Conservation (phyloP, 2,329 filamentous ascomycete species). For the Arachnomyces sp. region DNA sequence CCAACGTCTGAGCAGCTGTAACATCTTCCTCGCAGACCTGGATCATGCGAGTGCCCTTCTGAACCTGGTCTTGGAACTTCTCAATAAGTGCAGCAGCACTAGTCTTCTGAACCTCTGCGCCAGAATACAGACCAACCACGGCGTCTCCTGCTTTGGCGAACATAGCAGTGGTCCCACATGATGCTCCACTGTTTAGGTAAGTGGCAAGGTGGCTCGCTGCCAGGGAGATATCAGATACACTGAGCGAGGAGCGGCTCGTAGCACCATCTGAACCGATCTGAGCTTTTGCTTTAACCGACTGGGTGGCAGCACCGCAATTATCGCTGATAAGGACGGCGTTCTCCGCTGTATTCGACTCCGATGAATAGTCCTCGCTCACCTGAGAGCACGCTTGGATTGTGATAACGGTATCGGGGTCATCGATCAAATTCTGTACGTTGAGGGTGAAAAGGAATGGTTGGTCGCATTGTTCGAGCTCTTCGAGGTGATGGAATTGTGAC, state of each 20-base stretch:
- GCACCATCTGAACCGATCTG: background rate
- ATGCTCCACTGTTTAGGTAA: conserved; percentile 1
- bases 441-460: conserved; percentile 8
- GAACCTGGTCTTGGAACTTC: conserved; percentile 2
- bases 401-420: background rate
- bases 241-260: too few relatives aligned
- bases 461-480: conserved; percentile 2
- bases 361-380: background rate
- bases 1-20: conserved; percentile 2
- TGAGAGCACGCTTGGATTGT: conserved; percentile 7
- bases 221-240: too few relatives aligned
- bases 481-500: conserved; percentile 3
- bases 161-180: conserved; percentile 5
- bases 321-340: background rate
- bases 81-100: conserved; percentile 1
- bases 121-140: conserved; percentile 8
- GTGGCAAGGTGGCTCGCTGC: background rate
- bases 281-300: background rate
- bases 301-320: background rate
- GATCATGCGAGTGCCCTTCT: background rate
- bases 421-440: conserved; percentile 5
- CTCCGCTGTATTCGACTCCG: background rate
- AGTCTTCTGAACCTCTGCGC: conserved; percentile 5
- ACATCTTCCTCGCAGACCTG: conserved; percentile 1
- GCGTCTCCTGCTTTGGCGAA: conserved; percentile 6